These are phyloP conservation scores for Penicillium italicum DNA, from an alignment of 2,329 filamentous ascomycete species.

Conservation along the genomic window DNA sequence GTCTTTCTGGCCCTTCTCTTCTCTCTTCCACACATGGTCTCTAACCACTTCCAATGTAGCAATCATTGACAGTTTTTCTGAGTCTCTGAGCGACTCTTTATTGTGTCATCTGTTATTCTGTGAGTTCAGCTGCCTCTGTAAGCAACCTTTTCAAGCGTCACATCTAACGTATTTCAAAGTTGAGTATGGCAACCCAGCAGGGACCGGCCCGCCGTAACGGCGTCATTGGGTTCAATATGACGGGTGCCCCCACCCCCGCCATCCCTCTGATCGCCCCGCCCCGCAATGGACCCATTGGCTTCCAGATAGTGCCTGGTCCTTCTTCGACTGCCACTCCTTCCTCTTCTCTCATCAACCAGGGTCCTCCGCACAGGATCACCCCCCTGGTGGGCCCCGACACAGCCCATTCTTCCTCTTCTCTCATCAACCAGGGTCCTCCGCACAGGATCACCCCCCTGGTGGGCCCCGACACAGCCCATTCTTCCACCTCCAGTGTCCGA, in stretches of 20 bases:
- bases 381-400: slow-evolving; percentile 4
- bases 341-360: neutral
- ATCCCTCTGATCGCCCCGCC: neutral
- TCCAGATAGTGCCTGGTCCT: neutral
- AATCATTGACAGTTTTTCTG: neutral
- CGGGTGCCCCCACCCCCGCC: neutral
- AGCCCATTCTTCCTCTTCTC: neutral
- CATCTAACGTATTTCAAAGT: neutral
- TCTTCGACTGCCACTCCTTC: neutral
- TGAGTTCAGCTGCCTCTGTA: neutral
- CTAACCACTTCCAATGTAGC: neutral
- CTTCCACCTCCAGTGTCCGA: neutral
- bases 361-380: slow-evolving; percentile 1
- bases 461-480: slow-evolving; percentile 4
- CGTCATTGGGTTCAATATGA: neutral
- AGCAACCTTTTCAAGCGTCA: neutral
- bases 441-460: slow-evolving; percentile 1
- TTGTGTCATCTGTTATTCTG: neutral
- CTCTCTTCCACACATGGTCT: neutral
- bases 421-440: neutral
- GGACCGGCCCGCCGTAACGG: neutral
- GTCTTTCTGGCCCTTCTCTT: neutral
- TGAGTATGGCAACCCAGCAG: neutral
- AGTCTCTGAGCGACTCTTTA: neutral
- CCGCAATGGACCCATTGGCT: neutral